Conservation (phyloP, 139 green algal species). For the Coelastrella sp. region DNA sequence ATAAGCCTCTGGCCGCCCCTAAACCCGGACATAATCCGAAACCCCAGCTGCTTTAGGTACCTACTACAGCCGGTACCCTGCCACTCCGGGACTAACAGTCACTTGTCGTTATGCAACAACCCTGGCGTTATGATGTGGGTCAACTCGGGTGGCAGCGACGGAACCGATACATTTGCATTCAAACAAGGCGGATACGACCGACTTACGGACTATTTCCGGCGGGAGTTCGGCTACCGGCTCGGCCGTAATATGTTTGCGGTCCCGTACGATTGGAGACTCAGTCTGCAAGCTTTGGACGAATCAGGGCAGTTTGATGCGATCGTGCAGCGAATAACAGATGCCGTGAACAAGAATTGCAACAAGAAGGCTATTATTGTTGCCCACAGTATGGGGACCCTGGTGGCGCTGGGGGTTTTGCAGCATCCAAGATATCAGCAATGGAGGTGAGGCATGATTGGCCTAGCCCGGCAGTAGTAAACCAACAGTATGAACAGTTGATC, state of each 20-base stretch:
- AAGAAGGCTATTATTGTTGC: slow-evolving; percentile 24
- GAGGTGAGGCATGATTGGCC: not conserved
- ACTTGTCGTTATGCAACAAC: slow-evolving; percentile 1
- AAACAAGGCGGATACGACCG: slow-evolving; percentile 18
- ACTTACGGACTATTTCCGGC: not conserved
- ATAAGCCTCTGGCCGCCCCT: slow-evolving; percentile 38
- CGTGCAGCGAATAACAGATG: not conserved
- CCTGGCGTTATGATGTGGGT: slow-evolving; percentile 27
- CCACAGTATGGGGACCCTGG: slow-evolving; percentile 34
- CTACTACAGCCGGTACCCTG: slow-evolving; percentile 29
- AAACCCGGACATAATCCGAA: slow-evolving; percentile 3
- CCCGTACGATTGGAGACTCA: slow-evolving; percentile 38
- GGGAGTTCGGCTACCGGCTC: slow-evolving; percentile 17
- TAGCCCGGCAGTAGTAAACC: too few species aligned
- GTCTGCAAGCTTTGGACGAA: not conserved
- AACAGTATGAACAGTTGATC: too few species aligned
- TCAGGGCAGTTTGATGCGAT: slow-evolving; percentile 30
- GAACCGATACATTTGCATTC: slow-evolving; percentile 20
- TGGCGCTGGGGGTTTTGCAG: slow-evolving; percentile 29
- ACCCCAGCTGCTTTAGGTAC: slow-evolving; percentile 26
- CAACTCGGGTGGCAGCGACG: slow-evolving; percentile 11
- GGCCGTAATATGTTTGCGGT: slow-evolving; percentile 36
- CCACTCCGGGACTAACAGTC: not conserved
- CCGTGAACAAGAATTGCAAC: not conserved
- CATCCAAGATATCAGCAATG: not conserved